phyloP scores from a whole-genome alignment of 202 grass and related monocot species.

The Panicum virgatum region DNA sequence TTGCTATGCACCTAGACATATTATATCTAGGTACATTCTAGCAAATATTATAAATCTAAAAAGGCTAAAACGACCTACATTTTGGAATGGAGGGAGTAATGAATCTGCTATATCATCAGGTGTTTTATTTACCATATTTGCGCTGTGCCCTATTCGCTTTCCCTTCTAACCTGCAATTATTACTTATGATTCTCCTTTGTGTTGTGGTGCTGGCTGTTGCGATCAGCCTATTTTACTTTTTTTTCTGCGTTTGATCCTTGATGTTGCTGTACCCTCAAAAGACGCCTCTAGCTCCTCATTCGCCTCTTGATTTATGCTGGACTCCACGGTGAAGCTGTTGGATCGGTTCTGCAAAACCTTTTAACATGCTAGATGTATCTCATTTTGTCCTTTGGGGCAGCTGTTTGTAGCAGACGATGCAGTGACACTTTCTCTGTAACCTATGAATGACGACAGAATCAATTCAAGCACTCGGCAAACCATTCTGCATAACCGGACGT shows the following conservation, averaged over 20 bases:
- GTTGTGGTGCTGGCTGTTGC: not conserved
- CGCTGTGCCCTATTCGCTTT: not conserved
- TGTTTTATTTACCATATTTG: not conserved
- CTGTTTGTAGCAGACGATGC: not conserved
- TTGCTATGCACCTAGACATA: no score
- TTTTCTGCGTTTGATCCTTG: not conserved
- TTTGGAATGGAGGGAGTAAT: not conserved
- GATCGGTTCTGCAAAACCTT: not conserved
- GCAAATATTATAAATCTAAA: no score
- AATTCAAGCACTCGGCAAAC: not conserved
- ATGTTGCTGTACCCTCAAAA: not conserved
- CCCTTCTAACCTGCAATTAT: not conserved
- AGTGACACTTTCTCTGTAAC: not conserved
- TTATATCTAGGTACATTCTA: no score
- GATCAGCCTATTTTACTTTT: not conserved
- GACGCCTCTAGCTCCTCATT: not conserved
- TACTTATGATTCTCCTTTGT: not conserved
- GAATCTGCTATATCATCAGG: constrained; percentile 45
- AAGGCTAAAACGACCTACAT: no score
- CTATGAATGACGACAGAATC: not conserved
- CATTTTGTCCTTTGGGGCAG: not conserved
- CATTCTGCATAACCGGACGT: not conserved
- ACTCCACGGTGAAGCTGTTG: not conserved
- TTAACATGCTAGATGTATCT: not conserved
- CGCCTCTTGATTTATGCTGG: not conserved